Conservation (phyloP, 2,329 filamentous ascomycete species). For the Aquanectria penicillioides region DNA sequence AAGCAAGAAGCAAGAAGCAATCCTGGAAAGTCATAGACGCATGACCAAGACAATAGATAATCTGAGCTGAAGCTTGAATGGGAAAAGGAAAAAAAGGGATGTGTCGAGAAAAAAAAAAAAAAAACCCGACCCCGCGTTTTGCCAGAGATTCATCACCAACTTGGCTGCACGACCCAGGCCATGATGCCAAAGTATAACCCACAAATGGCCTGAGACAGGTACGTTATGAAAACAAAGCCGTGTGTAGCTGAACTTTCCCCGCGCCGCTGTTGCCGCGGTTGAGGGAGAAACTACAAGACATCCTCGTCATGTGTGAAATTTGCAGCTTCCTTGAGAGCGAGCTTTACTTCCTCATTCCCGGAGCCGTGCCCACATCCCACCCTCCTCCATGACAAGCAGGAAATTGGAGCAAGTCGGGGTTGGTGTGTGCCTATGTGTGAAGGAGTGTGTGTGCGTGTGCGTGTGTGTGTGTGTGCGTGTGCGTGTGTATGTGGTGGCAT, state of each 20-base stretch:
- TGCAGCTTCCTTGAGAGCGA: slow-evolving; percentile 15
- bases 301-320: slow-evolving; percentile 16
- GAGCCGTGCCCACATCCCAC: slow-evolving; percentile 12
- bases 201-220: slow-evolving; percentile 18
- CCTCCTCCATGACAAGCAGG: slow-evolving; percentile 13
- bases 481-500: slow-evolving; percentile 1
- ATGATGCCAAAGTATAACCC: slow-evolving; percentile 18
- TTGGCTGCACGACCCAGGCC: slow-evolving; percentile 2
- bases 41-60: background rate
- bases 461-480: no score
- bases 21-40: no score
- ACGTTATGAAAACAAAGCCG: slow-evolving; percentile 16
- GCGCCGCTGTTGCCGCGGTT: slow-evolving; percentile 13
- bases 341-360: slow-evolving; percentile 24
- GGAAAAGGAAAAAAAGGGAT: no score
- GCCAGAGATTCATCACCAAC: background rate
- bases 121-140: background rate
- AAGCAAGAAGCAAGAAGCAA: background rate
- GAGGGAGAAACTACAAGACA: background rate
- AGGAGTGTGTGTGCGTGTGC: no score
- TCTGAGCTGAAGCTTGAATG: no score
- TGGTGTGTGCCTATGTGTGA: slow-evolving; percentile 18
- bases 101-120: no score
- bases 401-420: slow-evolving; percentile 15
- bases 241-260: background rate